phyloP scores from a whole-genome alignment of 179 eudicot genomes.

The Nepenthes alata region DNA sequence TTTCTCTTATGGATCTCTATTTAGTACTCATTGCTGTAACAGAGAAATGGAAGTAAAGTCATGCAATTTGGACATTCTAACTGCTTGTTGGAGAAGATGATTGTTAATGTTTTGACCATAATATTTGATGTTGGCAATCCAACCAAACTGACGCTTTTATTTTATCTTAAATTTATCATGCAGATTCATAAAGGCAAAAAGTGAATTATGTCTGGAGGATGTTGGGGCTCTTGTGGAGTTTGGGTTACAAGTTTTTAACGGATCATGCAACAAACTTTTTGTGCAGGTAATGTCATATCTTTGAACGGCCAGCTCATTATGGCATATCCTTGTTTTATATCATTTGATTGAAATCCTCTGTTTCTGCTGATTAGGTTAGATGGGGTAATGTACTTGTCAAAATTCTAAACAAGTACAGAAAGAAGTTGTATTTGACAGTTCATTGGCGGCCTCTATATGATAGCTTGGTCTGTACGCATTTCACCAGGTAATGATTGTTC shows the following conservation, averaged over 20 bases:
- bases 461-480: constrained; percentile 67
- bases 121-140: constrained; percentile 3
- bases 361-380: constrained; percentile 51
- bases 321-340: constrained; percentile 2
- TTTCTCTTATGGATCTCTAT: too few species aligned
- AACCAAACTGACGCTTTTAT: neutral
- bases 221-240: constrained; percentile 43
- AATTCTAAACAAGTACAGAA: constrained; percentile 66
- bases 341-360: constrained; percentile 4
- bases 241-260: constrained; percentile 57
- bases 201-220: constrained; percentile 70
- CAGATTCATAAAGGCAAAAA: constrained; percentile 87
- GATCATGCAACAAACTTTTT: constrained; percentile 52
- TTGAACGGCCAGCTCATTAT: constrained; percentile 6
- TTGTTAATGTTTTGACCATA: neutral
- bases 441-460: constrained; percentile 88
- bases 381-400: constrained; percentile 81
- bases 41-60: neutral
- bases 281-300: constrained; percentile 47
- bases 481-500: constrained; percentile 38
- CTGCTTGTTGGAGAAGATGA: neutral
- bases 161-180: constrained; percentile 10
- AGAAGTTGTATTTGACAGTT: constrained; percentile 58
- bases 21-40: neutral
- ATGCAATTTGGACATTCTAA: neutral